Conservation (phyloP, 2,329 filamentous ascomycete genomes). For the Xylaria arbuscula region DNA sequence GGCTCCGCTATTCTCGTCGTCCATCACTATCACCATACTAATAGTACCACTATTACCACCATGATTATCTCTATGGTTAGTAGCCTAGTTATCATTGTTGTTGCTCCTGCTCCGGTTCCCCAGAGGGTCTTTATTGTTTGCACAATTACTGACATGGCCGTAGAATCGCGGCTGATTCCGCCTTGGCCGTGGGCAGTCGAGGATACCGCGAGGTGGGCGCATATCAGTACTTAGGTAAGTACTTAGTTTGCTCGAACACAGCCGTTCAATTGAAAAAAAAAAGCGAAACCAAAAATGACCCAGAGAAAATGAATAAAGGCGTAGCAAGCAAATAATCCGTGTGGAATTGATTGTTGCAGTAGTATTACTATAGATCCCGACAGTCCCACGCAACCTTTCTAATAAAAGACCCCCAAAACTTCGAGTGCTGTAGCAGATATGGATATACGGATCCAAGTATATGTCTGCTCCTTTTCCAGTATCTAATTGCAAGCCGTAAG, state of each 20-base stretch:
- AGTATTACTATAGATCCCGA: not conserved
- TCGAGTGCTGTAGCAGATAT: not conserved
- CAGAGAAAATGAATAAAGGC: not conserved
- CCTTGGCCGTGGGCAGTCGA: slow-evolving; percentile 44
- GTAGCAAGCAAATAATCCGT: not conserved
- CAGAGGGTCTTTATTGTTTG: slow-evolving; percentile 11
- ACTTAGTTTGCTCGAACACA: no score
- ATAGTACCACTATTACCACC: not conserved
- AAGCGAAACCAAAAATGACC: not conserved
- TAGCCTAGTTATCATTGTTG: not conserved
- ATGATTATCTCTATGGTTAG: no score
- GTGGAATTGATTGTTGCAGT: not conserved
- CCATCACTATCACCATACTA: not conserved
- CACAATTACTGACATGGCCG: slow-evolving; percentile 49
- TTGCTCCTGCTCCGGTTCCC: slow-evolving; percentile 9
- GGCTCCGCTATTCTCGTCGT: slow-evolving; percentile 12
- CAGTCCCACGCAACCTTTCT: not conserved
- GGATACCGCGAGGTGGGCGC: not conserved
- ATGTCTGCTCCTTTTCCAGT: not conserved
- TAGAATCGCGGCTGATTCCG: slow-evolving; percentile 52
- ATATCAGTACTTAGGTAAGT: not conserved
- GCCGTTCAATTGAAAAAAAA: not conserved
- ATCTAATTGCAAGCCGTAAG: not conserved
- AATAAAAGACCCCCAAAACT: not conserved
- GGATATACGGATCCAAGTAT: not conserved